These are phyloP conservation scores for Aspergillus udagawae DNA, from an alignment of 2,329 filamentous ascomycete genomes.

Conservation along the genomic window DNA sequence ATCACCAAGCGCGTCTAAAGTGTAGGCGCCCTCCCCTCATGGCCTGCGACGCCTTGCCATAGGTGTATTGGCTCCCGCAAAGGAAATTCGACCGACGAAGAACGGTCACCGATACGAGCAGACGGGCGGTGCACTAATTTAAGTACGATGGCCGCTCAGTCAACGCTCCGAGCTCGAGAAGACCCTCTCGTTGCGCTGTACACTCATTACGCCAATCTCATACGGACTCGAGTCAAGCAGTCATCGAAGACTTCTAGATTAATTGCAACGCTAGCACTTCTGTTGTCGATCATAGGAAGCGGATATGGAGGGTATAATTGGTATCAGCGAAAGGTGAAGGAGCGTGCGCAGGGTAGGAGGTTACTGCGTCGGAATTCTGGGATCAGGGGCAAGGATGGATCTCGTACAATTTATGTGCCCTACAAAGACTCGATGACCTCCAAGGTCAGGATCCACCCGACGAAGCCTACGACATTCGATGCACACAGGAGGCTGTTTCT, in stretches of 20 bases:
- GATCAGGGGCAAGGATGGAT: constrained; percentile 88
- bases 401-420: constrained; percentile 89
- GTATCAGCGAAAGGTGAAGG: constrained; percentile 69
- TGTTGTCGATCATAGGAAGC: constrained; percentile 72
- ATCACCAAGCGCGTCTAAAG: constrained; percentile 1
- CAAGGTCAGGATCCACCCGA: constrained; percentile 86
- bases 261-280: constrained; percentile 70
- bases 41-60: constrained; percentile 12
- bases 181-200: constrained; percentile 63
- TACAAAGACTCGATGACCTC: constrained; percentile 73
- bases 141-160: constrained; percentile 73
- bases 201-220: constrained; percentile 45
- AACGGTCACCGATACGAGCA: not conserved
- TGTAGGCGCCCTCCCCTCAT: constrained; percentile 11
- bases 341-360: constrained; percentile 76
- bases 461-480: constrained; percentile 91
- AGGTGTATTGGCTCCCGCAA: constrained; percentile 13
- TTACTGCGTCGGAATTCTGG: constrained; percentile 89
- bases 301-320: constrained; percentile 75
- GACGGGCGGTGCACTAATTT: not conserved
- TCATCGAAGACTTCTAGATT: constrained; percentile 70
- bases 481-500: constrained; percentile 90
- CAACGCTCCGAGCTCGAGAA: constrained; percentile 67
- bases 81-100: constrained; percentile 3
- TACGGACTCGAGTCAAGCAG: constrained; percentile 52